phyloP scores from a whole-genome alignment of 2,329 filamentous ascomycete species.

The Fusarium phyllophilum region DNA sequence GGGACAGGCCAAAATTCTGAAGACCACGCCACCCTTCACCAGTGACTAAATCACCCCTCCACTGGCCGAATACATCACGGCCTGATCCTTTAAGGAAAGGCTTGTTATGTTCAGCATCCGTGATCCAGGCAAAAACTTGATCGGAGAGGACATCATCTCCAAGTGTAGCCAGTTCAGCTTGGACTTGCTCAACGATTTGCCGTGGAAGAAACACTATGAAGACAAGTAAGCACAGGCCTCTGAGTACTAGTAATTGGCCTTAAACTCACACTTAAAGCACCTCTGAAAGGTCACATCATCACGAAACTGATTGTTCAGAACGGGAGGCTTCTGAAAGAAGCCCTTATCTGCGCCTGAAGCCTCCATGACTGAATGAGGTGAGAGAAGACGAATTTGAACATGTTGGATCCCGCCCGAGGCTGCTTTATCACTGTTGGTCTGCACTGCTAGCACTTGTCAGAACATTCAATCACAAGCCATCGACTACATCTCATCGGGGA shows the following conservation, averaged over 20 bases:
- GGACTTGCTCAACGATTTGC: conserved; percentile 51
- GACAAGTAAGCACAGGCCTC: neutral
- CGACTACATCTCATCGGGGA: conserved; percentile 14
- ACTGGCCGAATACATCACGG: conserved; percentile 70
- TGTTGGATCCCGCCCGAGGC: neutral
- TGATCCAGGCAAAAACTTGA: conserved; percentile 65
- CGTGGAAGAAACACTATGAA: conserved; percentile 60
- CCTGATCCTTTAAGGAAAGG: conserved; percentile 68
- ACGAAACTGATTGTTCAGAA: conserved; percentile 65
- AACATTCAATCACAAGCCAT: conserved; percentile 34
- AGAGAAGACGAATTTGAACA: neutral
- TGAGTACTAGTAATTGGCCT: neutral
- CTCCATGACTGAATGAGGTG: conserved; percentile 49
- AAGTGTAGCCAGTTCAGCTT: conserved; percentile 58
- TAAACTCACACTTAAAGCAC: conserved; percentile 59
- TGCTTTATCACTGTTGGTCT: neutral
- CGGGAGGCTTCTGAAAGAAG: conserved; percentile 65
- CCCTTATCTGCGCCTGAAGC: conserved; percentile 59
- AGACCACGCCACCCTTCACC: conserved; percentile 73
- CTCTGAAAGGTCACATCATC: conserved; percentile 65
- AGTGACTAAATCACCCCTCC: conserved; percentile 68
- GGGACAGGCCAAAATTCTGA: conserved; percentile 66
- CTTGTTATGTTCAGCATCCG: conserved; percentile 72
- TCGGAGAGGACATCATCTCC: conserved; percentile 64
- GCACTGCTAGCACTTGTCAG: neutral